phyloP scores from a whole-genome alignment of 2,329 filamentous ascomycete species.

The Arthrinium puccinioides region DNA sequence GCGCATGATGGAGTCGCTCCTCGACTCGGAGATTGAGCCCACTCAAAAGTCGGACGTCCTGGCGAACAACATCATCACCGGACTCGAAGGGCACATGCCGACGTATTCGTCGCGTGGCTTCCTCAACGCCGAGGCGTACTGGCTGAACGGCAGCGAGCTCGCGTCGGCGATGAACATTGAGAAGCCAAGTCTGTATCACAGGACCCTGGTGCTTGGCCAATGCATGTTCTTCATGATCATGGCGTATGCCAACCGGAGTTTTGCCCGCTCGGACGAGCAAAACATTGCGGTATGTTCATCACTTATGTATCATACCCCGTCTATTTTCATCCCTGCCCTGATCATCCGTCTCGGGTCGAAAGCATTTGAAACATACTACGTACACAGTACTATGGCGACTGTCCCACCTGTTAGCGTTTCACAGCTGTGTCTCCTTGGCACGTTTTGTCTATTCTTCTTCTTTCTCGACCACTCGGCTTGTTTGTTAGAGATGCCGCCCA shows the following conservation, averaged over 20 bases:
- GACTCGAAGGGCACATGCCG: conserved; percentile 59
- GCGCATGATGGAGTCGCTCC: conserved; percentile 59
- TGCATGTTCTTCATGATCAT: conserved; percentile 56
- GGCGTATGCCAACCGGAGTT: conserved; percentile 35
- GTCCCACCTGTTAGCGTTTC: too few species aligned
- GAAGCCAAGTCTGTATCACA: conserved; percentile 49
- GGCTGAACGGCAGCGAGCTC: conserved; percentile 62
- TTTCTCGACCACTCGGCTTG: too few species aligned
- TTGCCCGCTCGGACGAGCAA: conserved; percentile 31
- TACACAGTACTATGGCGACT: too few species aligned
- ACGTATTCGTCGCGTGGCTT: conserved; percentile 59
- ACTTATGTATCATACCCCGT: too few species aligned
- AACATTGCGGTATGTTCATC: conserved; percentile 48
- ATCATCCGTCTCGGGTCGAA: too few species aligned
- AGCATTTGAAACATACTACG: too few species aligned
- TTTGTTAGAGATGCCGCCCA: too few species aligned
- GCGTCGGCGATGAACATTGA: conserved; percentile 52
- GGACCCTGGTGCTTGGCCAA: conserved; percentile 53
- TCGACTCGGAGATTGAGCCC: conserved; percentile 60
- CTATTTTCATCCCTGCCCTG: too few species aligned
- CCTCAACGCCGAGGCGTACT: conserved; percentile 59
- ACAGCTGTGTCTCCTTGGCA: too few species aligned
- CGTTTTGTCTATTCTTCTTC: too few species aligned
- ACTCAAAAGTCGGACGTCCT: conserved; percentile 55
- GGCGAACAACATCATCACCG: conserved; percentile 68